Base-by-base conservation (phyloP, 371 early-diverging fungal genomes). In the Rhizopus microsporus region DNA sequence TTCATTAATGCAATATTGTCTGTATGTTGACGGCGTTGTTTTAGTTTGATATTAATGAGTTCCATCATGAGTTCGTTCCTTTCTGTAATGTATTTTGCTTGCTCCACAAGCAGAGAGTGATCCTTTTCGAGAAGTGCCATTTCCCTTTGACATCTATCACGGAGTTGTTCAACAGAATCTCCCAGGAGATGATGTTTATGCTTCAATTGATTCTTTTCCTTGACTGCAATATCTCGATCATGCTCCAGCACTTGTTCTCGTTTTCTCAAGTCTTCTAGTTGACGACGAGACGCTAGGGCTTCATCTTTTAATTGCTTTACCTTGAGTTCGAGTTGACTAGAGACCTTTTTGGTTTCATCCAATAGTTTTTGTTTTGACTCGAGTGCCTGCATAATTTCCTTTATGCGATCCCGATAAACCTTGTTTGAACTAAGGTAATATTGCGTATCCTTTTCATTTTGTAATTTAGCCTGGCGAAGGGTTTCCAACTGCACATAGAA, bases 231-330 rank as follows among this genome's bases (percentile, higher is more conserved):
- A 48, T 75, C 70, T 32, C 74, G 61, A 31, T 72, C 79, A 46
- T 68, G 72, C 34, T 69, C 69, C 7, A 78, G 59, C 8, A 69
- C 68, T 47, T 70, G 71, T 31, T 78, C 79, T 56, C 67, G 54
- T 30, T 57, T 62, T 51, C 76, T 61, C 9, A 78, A 53, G 3
- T 65, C 74, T 52, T 78, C 79, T 5, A 78, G 48, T 30, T 75
- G 72, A 16, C 62, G 57, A 35, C 79, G 69, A 13, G 79, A 78
- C 16, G 62, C 63, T 5, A 78, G 37, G 5, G 79, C 79, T 62
- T 78, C 76, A 9, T 78, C 72, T 51, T 71, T 71, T 35, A 78
- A 42, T 38, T 63, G 67, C 37, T 78, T 78, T 0, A 78, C 79
- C 51, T 72, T 63, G 5, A 62, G 44, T 54, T 78, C 79, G 32